Evolutionary conservation across 148 eudicot genomes (phyloP).

Genomic region (Rhododendron ovatum): DNA sequence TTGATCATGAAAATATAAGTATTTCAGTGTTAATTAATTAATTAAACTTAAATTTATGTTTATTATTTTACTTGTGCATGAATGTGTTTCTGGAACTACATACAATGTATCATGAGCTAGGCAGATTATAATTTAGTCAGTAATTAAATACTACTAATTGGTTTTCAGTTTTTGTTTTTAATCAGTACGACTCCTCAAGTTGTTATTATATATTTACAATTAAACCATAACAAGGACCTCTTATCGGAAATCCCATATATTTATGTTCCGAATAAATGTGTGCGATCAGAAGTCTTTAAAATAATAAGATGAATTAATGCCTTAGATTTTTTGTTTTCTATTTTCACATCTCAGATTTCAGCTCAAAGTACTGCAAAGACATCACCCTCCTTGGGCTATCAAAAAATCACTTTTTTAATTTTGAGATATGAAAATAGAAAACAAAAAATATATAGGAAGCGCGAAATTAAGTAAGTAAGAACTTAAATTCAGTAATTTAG

Average conservation of each 20-base stretch:
- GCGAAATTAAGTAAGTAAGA: too few relatives aligned
- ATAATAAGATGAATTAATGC: too few relatives aligned
- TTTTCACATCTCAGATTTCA: not conserved
- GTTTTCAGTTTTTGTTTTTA: not conserved
- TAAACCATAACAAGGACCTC: not conserved
- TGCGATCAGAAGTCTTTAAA: not conserved
- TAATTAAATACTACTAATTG: not conserved
- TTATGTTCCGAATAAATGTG: not conserved
- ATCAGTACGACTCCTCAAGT: not conserved
- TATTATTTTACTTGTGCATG: not conserved
- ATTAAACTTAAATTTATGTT: not conserved
- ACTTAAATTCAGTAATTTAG: too few relatives aligned
- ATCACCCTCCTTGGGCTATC: not conserved
- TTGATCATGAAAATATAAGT: not conserved
- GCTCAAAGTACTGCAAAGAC: not conserved
- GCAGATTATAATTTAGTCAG: not conserved
- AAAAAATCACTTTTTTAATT: not conserved
- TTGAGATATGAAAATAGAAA: too few relatives aligned
- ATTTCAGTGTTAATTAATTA: not conserved
- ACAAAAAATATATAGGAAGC: too few relatives aligned
- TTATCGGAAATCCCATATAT: not conserved
- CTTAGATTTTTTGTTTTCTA: not conserved
- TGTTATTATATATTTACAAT: not conserved
- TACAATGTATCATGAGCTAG: slow-evolving; percentile 4
- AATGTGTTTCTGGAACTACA: not conserved